Evolutionary conservation across 106 monocot genomes (phyloP).

Genomic region (Vanilla planifolia): DNA sequence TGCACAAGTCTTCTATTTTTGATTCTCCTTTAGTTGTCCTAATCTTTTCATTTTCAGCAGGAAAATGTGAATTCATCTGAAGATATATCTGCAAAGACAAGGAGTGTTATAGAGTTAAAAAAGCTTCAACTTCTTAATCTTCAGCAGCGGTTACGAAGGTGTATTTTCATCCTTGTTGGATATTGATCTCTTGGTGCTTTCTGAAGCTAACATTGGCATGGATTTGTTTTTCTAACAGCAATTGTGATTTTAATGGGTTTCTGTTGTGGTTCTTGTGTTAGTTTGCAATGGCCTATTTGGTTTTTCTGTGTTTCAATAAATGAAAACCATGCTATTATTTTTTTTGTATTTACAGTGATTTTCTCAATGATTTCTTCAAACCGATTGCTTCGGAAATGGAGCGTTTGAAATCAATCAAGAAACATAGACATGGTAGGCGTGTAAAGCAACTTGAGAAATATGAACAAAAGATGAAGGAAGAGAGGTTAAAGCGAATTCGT

Average conservation of each 20-base stretch:
- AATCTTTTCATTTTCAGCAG: conserved; percentile 26
- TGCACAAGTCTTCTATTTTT: not conserved
- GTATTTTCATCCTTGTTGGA: not conserved
- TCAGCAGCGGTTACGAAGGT: conserved; percentile 88
- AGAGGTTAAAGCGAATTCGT: conserved; percentile 84
- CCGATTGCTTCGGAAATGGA: conserved; percentile 78
- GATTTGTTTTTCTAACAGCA: no score
- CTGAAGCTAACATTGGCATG: not conserved
- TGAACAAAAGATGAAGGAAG: conserved; percentile 99
- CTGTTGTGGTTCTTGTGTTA: not conserved
- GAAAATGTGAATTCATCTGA: conserved; percentile 89
- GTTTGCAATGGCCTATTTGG: conserved; percentile 8
- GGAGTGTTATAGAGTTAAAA: conserved; percentile 96
- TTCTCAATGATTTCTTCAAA: conserved; percentile 90
- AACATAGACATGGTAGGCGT: conserved; percentile 88
- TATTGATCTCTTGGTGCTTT: not conserved
- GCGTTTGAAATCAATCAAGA: conserved; percentile 78
- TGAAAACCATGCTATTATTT: no score
- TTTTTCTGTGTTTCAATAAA: no score
- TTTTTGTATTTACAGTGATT: conserved; percentile 55
- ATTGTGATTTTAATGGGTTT: not conserved
- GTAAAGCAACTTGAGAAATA: conserved; percentile 89
- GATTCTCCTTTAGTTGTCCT: not conserved
- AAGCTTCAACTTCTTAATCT: conserved; percentile 93
- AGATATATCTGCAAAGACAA: conserved; percentile 94